Conservation (phyloP, 495 filamentous ascomycete species). For the Sordaria brevicollis region DNA sequence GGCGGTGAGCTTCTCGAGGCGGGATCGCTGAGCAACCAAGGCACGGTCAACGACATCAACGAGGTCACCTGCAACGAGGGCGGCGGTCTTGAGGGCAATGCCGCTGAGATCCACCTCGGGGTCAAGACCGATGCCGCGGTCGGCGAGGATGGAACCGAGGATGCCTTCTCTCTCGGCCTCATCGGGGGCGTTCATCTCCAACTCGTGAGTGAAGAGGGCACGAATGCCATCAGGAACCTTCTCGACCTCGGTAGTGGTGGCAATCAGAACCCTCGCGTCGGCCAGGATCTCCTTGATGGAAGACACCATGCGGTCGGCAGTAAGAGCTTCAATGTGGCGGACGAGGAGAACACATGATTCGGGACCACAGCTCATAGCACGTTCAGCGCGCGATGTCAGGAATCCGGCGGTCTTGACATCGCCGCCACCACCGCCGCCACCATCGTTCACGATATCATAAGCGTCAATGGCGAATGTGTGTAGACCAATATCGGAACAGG, state of each 20-base stretch:
- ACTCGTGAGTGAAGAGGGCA: constrained; percentile 87
- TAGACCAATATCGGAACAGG: constrained; percentile 78
- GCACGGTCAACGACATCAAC: constrained; percentile 92
- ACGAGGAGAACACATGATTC: constrained; percentile 76
- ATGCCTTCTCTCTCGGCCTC: constrained; percentile 88
- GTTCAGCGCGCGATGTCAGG: constrained; percentile 74
- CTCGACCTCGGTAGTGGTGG: constrained; percentile 89
- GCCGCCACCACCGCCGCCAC: constrained; percentile 61
- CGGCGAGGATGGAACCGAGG: constrained; percentile 62
- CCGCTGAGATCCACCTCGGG: constrained; percentile 71
- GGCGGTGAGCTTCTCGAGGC: constrained; percentile 58
- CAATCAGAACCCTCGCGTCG: constrained; percentile 69
- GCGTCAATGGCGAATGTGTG: constrained; percentile 86
- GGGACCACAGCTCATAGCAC: constrained; percentile 78
- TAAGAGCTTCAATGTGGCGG: constrained; percentile 80
- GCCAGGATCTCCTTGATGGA: constrained; percentile 70
- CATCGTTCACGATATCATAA: constrained; percentile 86
- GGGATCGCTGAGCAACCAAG: constrained; percentile 57
- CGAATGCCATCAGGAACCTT: constrained; percentile 84
- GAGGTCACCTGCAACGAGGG: constrained; percentile 86
- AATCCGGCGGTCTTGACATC: constrained; percentile 92
- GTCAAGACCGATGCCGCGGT: constrained; percentile 59
- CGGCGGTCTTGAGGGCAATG: constrained; percentile 89
- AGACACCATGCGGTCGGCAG: constrained; percentile 76
- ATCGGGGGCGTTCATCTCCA: constrained; percentile 87